Percentiles rank a stretch among this genome's conserved stretches.
Conservation (phyloP, 2,329 filamentous ascomycete species). For the Periconia sp. region DNA sequence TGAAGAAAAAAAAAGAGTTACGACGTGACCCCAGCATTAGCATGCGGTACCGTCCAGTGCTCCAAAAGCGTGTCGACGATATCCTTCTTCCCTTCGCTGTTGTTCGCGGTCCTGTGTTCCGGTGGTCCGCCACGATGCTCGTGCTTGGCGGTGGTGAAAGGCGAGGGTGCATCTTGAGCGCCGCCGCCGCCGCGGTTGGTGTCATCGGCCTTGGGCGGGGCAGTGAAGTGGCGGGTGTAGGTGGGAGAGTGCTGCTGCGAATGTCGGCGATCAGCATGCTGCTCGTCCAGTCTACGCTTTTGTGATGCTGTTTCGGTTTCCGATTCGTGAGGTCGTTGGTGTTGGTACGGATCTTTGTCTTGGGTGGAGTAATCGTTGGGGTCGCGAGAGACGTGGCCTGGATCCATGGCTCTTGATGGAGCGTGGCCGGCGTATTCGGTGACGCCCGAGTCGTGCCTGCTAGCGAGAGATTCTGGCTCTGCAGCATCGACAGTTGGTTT, state of each 20-base stretch:
- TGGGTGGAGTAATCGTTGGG: too few relatives aligned
- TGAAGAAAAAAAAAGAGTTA: background rate
- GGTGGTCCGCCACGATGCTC: background rate
- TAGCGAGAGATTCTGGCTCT: background rate
- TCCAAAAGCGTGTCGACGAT: slow-evolving; percentile 22
- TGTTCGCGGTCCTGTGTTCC: background rate
- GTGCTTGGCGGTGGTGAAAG: too few relatives aligned
- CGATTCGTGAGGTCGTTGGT: background rate
- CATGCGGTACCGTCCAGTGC: slow-evolving; percentile 14
- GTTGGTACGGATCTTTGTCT: background rate
- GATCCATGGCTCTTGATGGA: too few relatives aligned
- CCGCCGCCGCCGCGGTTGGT: background rate
- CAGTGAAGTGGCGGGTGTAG: background rate
- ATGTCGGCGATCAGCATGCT: background rate
- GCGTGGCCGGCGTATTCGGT: too few relatives aligned
- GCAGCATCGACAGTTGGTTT: background rate
- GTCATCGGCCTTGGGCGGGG: background rate
- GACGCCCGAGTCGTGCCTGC: too few relatives aligned
- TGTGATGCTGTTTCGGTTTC: background rate
- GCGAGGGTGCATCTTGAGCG: background rate
- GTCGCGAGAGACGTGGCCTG: too few relatives aligned
- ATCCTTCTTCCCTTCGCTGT: slow-evolving; percentile 5
- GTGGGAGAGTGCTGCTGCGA: background rate
- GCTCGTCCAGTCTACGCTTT: background rate
- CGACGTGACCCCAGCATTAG: background rate